These are phyloP conservation scores for Ilyonectria mors-panacis DNA, from an alignment of 2,329 filamentous ascomycete species.

Conservation along the genomic window DNA sequence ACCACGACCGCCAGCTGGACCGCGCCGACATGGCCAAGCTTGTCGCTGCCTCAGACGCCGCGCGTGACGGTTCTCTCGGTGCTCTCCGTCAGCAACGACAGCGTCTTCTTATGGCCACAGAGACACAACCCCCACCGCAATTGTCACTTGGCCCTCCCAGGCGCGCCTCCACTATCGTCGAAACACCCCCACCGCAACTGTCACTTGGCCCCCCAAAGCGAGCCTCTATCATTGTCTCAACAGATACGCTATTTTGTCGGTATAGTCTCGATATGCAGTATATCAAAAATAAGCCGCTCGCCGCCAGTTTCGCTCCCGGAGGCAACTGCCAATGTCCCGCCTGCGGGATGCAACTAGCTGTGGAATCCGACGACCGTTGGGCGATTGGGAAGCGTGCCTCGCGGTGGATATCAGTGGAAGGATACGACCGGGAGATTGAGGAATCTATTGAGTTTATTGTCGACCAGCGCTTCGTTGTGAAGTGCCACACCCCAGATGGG, in stretches of 20 bases:
- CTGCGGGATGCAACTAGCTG: slow-evolving; percentile 35
- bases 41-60: slow-evolving; percentile 43
- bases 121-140: neutral
- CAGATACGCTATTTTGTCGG: slow-evolving; percentile 41
- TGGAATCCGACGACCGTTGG: slow-evolving; percentile 43
- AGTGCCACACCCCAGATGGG: slow-evolving; percentile 44
- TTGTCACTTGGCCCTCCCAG: slow-evolving; percentile 7
- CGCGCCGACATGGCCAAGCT: slow-evolving; percentile 43
- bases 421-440: slow-evolving; percentile 39
- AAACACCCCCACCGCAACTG: neutral
- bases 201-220: slow-evolving; percentile 11
- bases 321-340: slow-evolving; percentile 39
- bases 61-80: slow-evolving; percentile 39
- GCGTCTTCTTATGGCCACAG: slow-evolving; percentile 32
- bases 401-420: slow-evolving; percentile 27
- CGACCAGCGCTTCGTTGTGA: slow-evolving; percentile 43
- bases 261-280: slow-evolving; percentile 45
- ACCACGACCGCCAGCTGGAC: slow-evolving; percentile 40
- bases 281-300: slow-evolving; percentile 29
- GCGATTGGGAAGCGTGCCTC: slow-evolving; percentile 38
- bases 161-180: slow-evolving; percentile 24
- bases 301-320: slow-evolving; percentile 35
- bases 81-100: slow-evolving; percentile 43
- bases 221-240: slow-evolving; percentile 24
- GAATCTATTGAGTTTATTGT: slow-evolving; percentile 44